phyloP scores from a whole-genome alignment of 2,329 filamentous ascomycete genomes.

The Colletotrichum phormii region DNA sequence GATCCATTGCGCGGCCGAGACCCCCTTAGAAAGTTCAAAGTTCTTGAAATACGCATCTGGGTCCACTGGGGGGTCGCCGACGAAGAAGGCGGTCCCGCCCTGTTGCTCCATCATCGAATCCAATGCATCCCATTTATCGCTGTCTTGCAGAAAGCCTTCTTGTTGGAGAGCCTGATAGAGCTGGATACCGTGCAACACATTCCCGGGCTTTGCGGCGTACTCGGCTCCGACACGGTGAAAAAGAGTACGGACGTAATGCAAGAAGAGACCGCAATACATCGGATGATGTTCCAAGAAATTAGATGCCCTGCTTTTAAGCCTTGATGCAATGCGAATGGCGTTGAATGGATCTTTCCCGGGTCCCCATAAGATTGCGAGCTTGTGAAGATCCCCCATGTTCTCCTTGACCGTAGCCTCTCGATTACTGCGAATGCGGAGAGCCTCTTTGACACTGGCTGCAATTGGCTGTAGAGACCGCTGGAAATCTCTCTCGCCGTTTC shows the following conservation, averaged over 20 bases:
- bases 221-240: constrained; percentile 34
- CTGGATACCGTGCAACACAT: constrained; percentile 37
- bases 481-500: background rate
- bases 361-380: constrained; percentile 29
- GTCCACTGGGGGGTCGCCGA: constrained; percentile 36
- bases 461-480: background rate
- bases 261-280: constrained; percentile 39
- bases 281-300: constrained; percentile 40
- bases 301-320: background rate
- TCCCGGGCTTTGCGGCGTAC: constrained; percentile 33
- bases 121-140: constrained; percentile 29
- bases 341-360: constrained; percentile 30
- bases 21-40: constrained; percentile 38
- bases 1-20: constrained; percentile 39
- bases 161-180: constrained; percentile 41
- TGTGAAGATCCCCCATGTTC: constrained; percentile 16
- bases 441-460: background rate
- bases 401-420: background rate
- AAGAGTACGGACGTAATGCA: constrained; percentile 37
- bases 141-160: constrained; percentile 38
- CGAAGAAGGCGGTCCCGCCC: constrained; percentile 39
- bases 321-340: background rate
- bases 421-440: background rate
- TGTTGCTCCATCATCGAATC: constrained; percentile 21
- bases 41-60: constrained; percentile 41